Percentiles rank a stretch among this genome's conserved stretches.
Evolutionary conservation across 2,329 filamentous ascomycete species (phyloP).

Genomic region (Bipolaris bicolor): DNA sequence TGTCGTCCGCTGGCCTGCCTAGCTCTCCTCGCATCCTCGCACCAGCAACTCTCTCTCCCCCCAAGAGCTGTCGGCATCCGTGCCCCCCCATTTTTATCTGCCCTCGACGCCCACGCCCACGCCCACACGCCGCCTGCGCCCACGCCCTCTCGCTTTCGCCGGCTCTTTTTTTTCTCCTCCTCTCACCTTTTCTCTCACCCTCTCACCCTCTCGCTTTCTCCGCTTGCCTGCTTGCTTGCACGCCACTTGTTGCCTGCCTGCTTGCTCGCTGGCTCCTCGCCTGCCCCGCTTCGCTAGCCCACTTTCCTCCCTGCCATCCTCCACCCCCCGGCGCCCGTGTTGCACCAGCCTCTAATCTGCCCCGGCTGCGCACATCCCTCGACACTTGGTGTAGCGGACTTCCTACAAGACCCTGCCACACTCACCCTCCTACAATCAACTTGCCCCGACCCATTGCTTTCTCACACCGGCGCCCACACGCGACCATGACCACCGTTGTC

Average conservation of each 20-base stretch:
- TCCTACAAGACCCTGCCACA: constrained; percentile 40
- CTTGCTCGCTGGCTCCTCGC: neutral
- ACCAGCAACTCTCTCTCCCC: too few species aligned
- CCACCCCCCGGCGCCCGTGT: constrained; percentile 21
- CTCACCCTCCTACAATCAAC: constrained; percentile 43
- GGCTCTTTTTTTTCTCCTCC: neutral
- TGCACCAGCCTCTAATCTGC: constrained; percentile 35
- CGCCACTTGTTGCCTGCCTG: neutral
- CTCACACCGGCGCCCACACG: constrained; percentile 27
- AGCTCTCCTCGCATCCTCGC: too few species aligned
- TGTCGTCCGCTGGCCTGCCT: too few species aligned
- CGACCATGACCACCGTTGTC: constrained; percentile 56
- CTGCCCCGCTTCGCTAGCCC: constrained; percentile 6
- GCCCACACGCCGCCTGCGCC: constrained; percentile 13
- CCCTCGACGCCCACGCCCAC: constrained; percentile 24
- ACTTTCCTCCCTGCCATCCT: constrained; percentile 3
- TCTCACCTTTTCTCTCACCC: neutral
- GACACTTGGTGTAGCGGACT: constrained; percentile 46
- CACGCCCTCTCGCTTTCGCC: constrained; percentile 11
- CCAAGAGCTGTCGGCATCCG: constrained; percentile 9
- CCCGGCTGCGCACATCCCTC: constrained; percentile 40
- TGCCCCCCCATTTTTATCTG: constrained; percentile 32
- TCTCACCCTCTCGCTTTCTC: neutral
- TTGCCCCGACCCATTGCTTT: constrained; percentile 23
- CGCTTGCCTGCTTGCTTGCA: constrained; percentile 6